Percentiles rank a stretch among this genome's conserved stretches.
Conservation (phyloP, 148 eudicot genomes). For the Agrostemma githago region DNA sequence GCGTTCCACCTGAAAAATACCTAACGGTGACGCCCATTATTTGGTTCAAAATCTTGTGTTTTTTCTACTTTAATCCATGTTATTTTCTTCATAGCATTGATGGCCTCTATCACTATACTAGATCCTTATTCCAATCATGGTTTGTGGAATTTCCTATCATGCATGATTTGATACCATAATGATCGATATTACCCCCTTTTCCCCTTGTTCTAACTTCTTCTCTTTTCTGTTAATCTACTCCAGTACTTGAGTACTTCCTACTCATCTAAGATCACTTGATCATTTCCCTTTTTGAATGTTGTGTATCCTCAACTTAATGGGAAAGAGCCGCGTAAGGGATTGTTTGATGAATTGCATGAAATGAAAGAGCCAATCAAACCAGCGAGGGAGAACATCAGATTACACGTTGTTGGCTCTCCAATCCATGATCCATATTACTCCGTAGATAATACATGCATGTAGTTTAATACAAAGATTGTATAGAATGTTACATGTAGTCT, state of each 20-base stretch:
- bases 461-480: too few relatives aligned
- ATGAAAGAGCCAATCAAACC: too few relatives aligned
- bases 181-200: neutral
- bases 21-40: neutral
- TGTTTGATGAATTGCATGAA: too few relatives aligned
- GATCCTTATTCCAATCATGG: conserved; percentile 10
- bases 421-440: too few relatives aligned
- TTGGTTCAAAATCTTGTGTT: neutral
- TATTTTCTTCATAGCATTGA: conserved; percentile 7
- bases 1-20: too few relatives aligned
- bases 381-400: too few relatives aligned
- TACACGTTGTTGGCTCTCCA: too few relatives aligned
- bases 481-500: too few relatives aligned
- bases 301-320: neutral
- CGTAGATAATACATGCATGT: too few relatives aligned
- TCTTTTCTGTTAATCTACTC: conserved; percentile 9
- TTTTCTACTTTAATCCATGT: neutral
- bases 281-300: neutral
- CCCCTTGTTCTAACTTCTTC: neutral
- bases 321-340: too few relatives aligned
- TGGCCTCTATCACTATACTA: neutral
- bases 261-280: neutral
- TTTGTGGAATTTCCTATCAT: conserved; percentile 1
- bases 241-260: conserved; percentile 5
- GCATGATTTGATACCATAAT: conserved; percentile 10